Base-by-base conservation (phyloP, 176 grass and related monocot genomes). In the Avena insularis region DNA sequence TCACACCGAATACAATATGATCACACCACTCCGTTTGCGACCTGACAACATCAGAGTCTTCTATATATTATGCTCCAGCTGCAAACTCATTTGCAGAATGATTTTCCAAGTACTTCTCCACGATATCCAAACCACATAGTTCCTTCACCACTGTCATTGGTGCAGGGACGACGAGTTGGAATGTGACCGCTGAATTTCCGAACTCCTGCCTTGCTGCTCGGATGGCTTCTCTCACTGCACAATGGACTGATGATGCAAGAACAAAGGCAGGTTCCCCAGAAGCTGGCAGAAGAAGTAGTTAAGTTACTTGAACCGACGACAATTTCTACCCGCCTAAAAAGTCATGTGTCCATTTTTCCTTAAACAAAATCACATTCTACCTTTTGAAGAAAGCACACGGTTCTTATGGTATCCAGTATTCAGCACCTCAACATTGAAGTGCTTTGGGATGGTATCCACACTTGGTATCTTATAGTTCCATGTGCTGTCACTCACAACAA, bases 391-490 rank as follows among this genome's bases (percentile, higher is more conserved):
- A 51, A 95, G 93, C 57, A 95, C 88, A 43, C 90, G 90, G 49
- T 92, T 45, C 79, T 92, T 88, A 54, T 90, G 87, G 33, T 92
- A 86, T 82, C 89, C 87, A 31, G 67, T 91, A 47, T 90, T 94
- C 1, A 94, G 54, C 19, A 92, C 57, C 71, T 94, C 90, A 0
- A 48, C 90, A 65, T 94, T 94, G 90, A 94, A 94, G 14, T 90
- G 55, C 81, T 92, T 94, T 9, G 92, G 87, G 16, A 94, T 94
- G 23, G 63, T 89, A 66, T 94, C 87, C 0, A 94, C 67, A 4
- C 87, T 94, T 85, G 92, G 92, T 36, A 94, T 94, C 66, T 92
- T 94, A 73, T 94, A 94, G 74, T 86, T 86, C 92, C 92, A 92
- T 43, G 92, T 92, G 46, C 84, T 89, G 36, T 92, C 79, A 13